phyloP scores from a whole-genome alignment of 2,329 filamentous ascomycete species.

The Emericellopsis cladophorae region DNA sequence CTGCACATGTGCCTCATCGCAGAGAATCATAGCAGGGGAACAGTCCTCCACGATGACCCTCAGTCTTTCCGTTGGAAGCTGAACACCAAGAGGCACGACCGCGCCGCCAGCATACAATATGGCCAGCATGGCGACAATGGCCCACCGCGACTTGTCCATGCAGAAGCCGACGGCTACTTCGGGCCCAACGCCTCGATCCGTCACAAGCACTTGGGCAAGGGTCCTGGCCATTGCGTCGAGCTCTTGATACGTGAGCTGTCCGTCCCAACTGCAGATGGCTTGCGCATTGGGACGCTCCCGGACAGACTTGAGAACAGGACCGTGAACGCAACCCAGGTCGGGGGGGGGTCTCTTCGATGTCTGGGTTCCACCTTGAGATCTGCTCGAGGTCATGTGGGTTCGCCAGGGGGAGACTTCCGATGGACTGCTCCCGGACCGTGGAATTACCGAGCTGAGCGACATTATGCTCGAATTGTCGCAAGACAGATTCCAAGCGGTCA shows the following conservation, averaged over 20 bases:
- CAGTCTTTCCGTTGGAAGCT: conserved; percentile 1
- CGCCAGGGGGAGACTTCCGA: no score
- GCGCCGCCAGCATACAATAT: conserved; percentile 6
- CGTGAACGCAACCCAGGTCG: no score
- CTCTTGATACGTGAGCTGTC: conserved; percentile 6
- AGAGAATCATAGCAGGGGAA: conserved; percentile 1
- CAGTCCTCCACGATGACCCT: conserved; percentile 1
- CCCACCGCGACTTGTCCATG: conserved; percentile 7
- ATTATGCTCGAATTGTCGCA: no score
- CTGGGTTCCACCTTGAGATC: no score
- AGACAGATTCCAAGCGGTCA: no score
- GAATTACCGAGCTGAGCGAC: no score
- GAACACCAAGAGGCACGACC: conserved; percentile 2
- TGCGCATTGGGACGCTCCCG: no score
- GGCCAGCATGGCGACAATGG: conserved; percentile 6
- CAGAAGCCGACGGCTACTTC: conserved; percentile 6
- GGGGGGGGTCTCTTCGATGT: no score
- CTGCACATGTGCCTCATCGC: conserved; percentile 1
- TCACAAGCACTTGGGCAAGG: conserved; percentile 1
- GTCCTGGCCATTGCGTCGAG: conserved; percentile 1
- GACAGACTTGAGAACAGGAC: no score
- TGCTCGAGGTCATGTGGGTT: no score
- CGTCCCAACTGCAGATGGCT: no score
- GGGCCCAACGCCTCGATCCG: conserved; percentile 9
- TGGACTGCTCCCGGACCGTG: no score